Base-by-base conservation (phyloP, 306 rosid genomes). In the Dalbergia cochinchinensis region DNA sequence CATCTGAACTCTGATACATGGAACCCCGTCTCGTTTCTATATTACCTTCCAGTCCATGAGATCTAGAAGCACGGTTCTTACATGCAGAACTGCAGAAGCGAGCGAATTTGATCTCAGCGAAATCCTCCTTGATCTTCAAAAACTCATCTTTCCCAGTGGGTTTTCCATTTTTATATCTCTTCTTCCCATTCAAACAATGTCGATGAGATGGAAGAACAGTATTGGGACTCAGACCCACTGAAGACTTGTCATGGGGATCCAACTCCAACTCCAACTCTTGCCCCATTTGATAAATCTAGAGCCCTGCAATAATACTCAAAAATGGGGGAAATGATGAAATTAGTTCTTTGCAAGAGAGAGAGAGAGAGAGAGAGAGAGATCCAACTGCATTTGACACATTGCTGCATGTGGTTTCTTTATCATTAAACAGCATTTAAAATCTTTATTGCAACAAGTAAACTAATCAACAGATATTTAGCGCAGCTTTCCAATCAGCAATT, bases 211-310 rank as follows among this genome's bases (percentile, higher is more conserved):
- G 90, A 80, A 94, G 96, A 85, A 92, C 94, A 4, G 96, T 90
- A 63, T 88, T 90, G 34, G 98, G 93, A 86, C 97, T 92, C 79
- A 89, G 83, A 84, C 74, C 92, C 82, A 81, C 89, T 5, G 51
- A 47, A 79, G 85, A 63, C 66, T 79, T 86, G 73, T 85, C 81
- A 41, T 83, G 80, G 50, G 58, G 83, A 78, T 86, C 88, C 63
- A 86, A 82, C 78, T 94, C 88, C 59, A 86, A 80, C 78, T 94
- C 88, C 84, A 89, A 83, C 82, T 88, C 91, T 69, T 84, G 76
- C 65, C 92, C 88, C 91, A 92, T 94, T 26, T 15, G 75, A 71
- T 55, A 69, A 78, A 82, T 83, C 57, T 74, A 67, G 72, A 87
- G 62, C 54, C 85, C 92, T 83, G 88, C 85, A 74, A 86, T 41